Percentiles rank a stretch among this genome's conserved stretches.
phyloP scores from a whole-genome alignment of 257 asterid genomes.

The Ballota nigra region DNA sequence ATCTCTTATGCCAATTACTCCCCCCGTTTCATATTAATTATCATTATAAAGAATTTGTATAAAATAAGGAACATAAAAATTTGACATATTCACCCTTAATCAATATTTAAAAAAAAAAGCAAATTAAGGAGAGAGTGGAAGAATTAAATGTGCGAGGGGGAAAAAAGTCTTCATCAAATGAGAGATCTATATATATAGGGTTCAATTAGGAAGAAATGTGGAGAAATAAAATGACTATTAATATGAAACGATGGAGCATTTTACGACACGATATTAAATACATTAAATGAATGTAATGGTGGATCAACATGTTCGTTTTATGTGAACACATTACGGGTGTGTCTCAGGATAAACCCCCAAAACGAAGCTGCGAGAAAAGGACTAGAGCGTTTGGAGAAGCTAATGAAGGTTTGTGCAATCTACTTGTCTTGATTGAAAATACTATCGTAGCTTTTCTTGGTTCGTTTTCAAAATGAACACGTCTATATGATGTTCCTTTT shows the following conservation, averaged over 20 bases:
- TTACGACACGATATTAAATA: not conserved
- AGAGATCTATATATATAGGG: too few species aligned
- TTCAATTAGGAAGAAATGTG: too few species aligned
- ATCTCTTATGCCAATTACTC: not conserved
- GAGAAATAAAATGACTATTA: too few species aligned
- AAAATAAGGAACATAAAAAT: too few species aligned
- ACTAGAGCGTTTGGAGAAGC: constrained; percentile 93
- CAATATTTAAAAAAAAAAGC: too few species aligned
- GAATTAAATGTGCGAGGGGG: too few species aligned
- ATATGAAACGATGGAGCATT: too few species aligned
- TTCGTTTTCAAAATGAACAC: not conserved
- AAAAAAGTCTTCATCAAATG: too few species aligned
- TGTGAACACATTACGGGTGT: not conserved
- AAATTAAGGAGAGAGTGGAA: too few species aligned
- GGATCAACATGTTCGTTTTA: constrained; percentile 1
- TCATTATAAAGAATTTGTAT: too few species aligned
- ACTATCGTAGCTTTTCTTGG: not conserved
- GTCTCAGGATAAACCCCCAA: constrained; percentile 77
- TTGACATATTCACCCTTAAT: too few species aligned
- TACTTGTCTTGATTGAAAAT: not conserved
- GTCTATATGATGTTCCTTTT: not conserved
- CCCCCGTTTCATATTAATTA: too few species aligned
- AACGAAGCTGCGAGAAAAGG: constrained; percentile 91
- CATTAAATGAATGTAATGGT: not conserved
- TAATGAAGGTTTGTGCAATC: constrained; percentile 72